Base-by-base conservation (phyloP, 257 asterid species). In the Galeopsis tetrahit region DNA sequence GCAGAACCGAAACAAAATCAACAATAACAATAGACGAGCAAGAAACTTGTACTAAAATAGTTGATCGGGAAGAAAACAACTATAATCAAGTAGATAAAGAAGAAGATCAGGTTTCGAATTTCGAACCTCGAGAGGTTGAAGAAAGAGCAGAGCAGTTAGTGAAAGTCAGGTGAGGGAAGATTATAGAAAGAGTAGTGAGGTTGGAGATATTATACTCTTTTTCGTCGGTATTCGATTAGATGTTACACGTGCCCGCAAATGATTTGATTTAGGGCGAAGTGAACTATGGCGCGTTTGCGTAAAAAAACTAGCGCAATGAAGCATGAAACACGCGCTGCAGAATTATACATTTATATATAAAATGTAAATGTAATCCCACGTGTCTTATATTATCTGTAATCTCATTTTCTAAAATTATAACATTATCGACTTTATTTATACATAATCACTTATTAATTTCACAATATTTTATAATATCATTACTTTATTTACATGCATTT, bases 81-180 rank as follows among this genome's bases (percentile, higher is more conserved):
- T 33, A 39, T n/a, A 10, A 78, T 70, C 34, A 70, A 59, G 69
- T 71, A 66, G 0, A 65, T 32, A 48, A 1, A 42, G 67, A 38
- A 5, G 63, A 55, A 39, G 58, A 56, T 49, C 10, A 66, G 34
- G 42, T 5, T 52, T 42, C 82, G 52, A 14, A 70, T 5, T 52
- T 42, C 82, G 52, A 14, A 70, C 82, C 82, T 77, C 38, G 75
- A 68, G 74, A 68, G 74, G 52, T 58, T 15, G 33, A 48, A 68
- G 55, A 77, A 48, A 68, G 55, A 77, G 74, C 70, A 53, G 77
- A 64, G 11, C 77, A 49, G 70, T 6, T 17, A 48, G 59, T 32
- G 74, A 9, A 10, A 66, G 68, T 74, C 68, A 38, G 63, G 75
- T 10, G 33, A 48, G 34, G 17, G 31, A 15, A 35, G 76, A 33